Evolutionary conservation across 192 early-diverging fungal genomes (phyloP).

Genomic region (Pecoramyces ruminantium): DNA sequence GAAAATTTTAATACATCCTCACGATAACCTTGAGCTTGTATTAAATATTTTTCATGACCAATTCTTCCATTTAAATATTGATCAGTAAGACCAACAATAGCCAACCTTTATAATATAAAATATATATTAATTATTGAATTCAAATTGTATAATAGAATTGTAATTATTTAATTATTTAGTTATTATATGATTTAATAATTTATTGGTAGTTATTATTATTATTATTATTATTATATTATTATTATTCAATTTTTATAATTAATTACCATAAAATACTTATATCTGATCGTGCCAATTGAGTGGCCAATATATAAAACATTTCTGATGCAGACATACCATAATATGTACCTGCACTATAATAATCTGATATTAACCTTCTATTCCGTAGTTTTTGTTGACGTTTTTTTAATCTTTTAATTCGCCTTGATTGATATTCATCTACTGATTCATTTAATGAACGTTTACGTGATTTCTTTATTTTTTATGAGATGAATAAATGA

Average conservation of each 20-base stretch:
- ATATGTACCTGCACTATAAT: conserved; percentile 67
- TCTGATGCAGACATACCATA: conserved; percentile 57
- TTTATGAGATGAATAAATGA: no score
- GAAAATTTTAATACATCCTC: conserved; percentile 52
- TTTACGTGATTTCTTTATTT: not conserved
- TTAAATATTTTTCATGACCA: conserved; percentile 43
- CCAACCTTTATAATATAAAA: conserved; percentile 41
- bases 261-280: conserved; percentile 11
- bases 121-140: no score
- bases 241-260: no score
- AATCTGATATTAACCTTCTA: conserved; percentile 42
- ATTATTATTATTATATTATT: no score
- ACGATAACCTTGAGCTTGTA: conserved; percentile 37
- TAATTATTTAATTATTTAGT: no score
- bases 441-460: not conserved
- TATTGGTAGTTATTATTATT: no score
- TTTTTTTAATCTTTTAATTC: not conserved
- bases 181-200: no score
- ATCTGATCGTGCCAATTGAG: conserved; percentile 46
- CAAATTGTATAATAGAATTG: no score
- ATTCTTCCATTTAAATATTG: conserved; percentile 63
- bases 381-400: conserved; percentile 1
- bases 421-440: not conserved
- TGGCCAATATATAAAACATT: conserved; percentile 52
- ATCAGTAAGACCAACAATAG: conserved; percentile 63